Evolutionary conservation across 306 rosid genomes (phyloP).

Genomic region (Dryas drummondii): DNA sequence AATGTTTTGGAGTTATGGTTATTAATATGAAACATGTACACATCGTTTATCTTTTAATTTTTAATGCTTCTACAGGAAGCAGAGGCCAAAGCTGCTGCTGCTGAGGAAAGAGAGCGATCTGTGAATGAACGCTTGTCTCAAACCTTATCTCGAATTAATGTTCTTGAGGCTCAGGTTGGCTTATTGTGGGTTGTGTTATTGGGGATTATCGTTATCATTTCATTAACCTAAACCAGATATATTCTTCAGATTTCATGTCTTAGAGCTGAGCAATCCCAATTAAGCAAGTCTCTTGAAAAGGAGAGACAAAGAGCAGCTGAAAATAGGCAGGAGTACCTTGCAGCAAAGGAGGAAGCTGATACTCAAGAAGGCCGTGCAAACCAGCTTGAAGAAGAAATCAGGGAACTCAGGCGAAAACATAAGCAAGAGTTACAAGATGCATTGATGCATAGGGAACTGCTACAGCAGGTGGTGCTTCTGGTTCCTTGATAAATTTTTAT

Average conservation of each 20-base stretch:
- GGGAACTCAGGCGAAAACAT: slow-evolving; percentile 76
- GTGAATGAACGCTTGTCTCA: slow-evolving; percentile 91
- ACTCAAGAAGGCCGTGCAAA: slow-evolving; percentile 89
- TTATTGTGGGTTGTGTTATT: slow-evolving; percentile 29
- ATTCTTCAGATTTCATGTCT: slow-evolving; percentile 89
- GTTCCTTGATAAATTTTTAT: slow-evolving; percentile 19
- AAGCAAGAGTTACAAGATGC: slow-evolving; percentile 93
- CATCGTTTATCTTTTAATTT: slow-evolving; percentile 20
- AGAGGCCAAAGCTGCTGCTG: slow-evolving; percentile 88
- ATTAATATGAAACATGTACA: slow-evolving; percentile 6
- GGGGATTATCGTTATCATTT: slow-evolving; percentile 2
- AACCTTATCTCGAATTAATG: slow-evolving; percentile 92
- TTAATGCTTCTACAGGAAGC: slow-evolving; percentile 73
- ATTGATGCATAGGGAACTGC: slow-evolving; percentile 74
- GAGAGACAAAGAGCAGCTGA: slow-evolving; percentile 99
- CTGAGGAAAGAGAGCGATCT: slow-evolving; percentile 95
- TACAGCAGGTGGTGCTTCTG: slow-evolving; percentile 78
- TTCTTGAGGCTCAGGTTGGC: slow-evolving; percentile 98
- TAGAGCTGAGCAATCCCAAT: slow-evolving; percentile 90
- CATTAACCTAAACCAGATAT: slow-evolving; percentile 33
- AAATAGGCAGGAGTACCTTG: slow-evolving; percentile 95
- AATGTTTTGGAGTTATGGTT: slow-evolving; percentile 17
- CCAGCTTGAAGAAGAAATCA: slow-evolving; percentile 87
- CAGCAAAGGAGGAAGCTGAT: slow-evolving; percentile 97
- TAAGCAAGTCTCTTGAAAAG: slow-evolving; percentile 93